Evolutionary conservation across 225 moss, liverwort and hornwort genomes (phyloP), one percentile per base, ranked within the genome.

Genomic region (Takakia lepidozioides): DNA sequence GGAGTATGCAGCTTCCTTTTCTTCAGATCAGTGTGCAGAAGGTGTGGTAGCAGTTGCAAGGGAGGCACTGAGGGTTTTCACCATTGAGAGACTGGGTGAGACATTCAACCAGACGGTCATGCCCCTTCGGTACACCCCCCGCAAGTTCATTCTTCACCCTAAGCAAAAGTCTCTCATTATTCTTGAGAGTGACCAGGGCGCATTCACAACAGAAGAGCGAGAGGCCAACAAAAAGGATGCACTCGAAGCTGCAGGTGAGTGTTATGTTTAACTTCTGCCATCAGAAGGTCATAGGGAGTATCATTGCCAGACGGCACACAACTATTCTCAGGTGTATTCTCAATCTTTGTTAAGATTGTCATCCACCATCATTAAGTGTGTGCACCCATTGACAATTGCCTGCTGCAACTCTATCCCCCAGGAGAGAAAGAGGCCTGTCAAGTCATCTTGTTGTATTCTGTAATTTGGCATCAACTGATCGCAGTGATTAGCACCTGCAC

Each of bases 1-100:
- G 52, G 98, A 98, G 59, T 85, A 87, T 52, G 98, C 98, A 29
- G 98, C 98, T 40, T 91, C 91, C 0, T 98, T 98, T 64, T 98
- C 98, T 13, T 98, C 98, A 29, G 98, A 98, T 55, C 98, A 98
- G 70, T 85, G 98, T 57, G 87, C 91, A 49, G 98, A 98, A 73
- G 91, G 98, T 64, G 91, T 98, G 14, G 98, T 98, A 25, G 91
- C 98, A 56, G 98, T 98, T 43, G 98, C 98, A 48, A 52, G 64
- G 47, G 91, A 98, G 70, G 98, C 91, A 2, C 80, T 98, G 42
- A 80, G 87, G 21, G 81, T 98, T 16, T 98, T 98, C 43, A 98
- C 98, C 5, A 81, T 98, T 28, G 98, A 98, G 73, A 73, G 98
- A 60, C 66, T 98, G 38, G 98, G 98, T 26, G 98, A 98, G 65